Percentiles rank a stretch among this genome's conserved stretches.
Conservation (phyloP, 2,329 filamentous ascomycete genomes). For the Cordyceps sp. region DNA sequence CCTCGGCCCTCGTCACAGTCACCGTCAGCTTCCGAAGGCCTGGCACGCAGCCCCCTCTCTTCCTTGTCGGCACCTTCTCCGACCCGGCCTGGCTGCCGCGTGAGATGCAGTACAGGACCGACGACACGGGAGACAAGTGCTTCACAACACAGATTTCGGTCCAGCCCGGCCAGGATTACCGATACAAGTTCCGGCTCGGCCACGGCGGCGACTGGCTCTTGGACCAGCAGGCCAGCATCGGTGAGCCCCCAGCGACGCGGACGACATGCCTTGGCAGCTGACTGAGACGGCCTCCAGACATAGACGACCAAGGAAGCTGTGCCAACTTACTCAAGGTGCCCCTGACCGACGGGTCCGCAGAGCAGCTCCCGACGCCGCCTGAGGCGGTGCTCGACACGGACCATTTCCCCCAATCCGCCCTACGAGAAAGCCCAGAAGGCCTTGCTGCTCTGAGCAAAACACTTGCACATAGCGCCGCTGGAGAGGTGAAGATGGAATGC, state of each 20-base stretch:
- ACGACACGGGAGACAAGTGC: constrained; percentile 33
- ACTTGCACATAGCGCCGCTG: too few relatives aligned
- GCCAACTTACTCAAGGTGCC: constrained; percentile 7
- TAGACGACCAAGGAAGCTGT: constrained; percentile 3
- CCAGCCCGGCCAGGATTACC: constrained; percentile 40
- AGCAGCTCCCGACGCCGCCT: constrained; percentile 1
- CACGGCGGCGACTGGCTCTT: constrained; percentile 53
- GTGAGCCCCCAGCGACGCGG: constrained; percentile 30
- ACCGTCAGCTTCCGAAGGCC: constrained; percentile 44
- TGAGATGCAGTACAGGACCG: constrained; percentile 43
- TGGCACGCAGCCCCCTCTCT: constrained; percentile 50
- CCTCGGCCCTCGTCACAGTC: constrained; percentile 23
- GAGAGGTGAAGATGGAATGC: too few relatives aligned
- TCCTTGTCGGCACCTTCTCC: constrained; percentile 52
- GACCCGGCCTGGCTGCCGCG: constrained; percentile 47
- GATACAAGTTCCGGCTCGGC: constrained; percentile 62
- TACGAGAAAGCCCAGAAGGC: too few relatives aligned
- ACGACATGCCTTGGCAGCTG: too few relatives aligned
- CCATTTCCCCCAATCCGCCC: background rate
- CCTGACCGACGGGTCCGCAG: constrained; percentile 3
- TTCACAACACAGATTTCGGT: constrained; percentile 41
- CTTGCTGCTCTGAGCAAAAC: too few relatives aligned
- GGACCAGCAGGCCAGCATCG: constrained; percentile 42
- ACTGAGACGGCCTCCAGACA: constrained; percentile 1
- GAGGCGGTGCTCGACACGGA: constrained; percentile 1